Evolutionary conservation across 208 protist genomes (phyloP).

Genomic region (Wallacemonas rigidus): DNA sequence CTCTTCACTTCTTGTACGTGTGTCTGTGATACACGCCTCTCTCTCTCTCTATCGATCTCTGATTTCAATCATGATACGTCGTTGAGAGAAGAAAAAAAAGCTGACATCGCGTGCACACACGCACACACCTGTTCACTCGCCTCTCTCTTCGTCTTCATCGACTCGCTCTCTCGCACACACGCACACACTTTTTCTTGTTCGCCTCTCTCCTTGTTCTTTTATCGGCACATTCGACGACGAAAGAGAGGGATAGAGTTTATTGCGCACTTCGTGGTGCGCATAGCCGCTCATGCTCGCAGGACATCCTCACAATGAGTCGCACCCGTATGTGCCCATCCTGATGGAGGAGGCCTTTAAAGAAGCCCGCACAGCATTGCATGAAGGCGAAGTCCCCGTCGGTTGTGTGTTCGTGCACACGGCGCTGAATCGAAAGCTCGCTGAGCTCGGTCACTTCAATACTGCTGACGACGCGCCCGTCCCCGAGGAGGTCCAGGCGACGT

Average conservation of each 20-base stretch:
- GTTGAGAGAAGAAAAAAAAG: too few species aligned
- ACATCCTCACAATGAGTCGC: background rate
- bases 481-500: background rate
- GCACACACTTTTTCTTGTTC: too few species aligned
- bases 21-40: background rate
- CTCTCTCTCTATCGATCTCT: background rate
- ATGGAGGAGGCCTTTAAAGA: constrained; percentile 74
- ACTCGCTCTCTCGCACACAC: background rate
- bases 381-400: constrained; percentile 95
- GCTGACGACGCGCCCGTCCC: background rate
- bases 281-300: too few species aligned
- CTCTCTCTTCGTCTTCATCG: background rate
- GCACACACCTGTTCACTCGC: background rate
- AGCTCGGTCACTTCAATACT: background rate
- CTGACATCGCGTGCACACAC: background rate
- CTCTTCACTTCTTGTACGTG: too few species aligned
- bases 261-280: too few species aligned
- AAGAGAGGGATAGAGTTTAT: too few species aligned
- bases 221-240: too few species aligned
- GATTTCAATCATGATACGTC: too few species aligned
- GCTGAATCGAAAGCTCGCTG: constrained; percentile 17
- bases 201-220: too few species aligned
- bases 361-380: constrained; percentile 48
- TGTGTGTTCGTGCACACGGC: constrained; percentile 86
- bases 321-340: constrained; percentile 58